Base-by-base conservation (phyloP, 2,329 filamentous ascomycete species). In the Talaromyces albobiverticillius region DNA sequence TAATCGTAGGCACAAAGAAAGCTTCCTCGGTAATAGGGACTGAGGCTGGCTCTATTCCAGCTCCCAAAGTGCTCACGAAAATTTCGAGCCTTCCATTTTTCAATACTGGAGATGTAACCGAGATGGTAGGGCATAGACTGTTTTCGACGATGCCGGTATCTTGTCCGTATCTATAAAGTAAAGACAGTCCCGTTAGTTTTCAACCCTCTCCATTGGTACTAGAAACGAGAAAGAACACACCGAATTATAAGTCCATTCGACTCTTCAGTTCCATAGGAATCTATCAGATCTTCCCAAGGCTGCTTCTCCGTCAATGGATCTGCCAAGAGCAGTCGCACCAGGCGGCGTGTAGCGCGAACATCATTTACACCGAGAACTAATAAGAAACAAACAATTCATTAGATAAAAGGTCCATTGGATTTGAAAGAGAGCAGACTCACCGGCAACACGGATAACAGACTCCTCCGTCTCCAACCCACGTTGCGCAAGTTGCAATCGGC, bases 1-100 rank as follows among this genome's bases (percentile, higher is more conserved):
- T 84, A 31, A 95, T 80, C 0, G 79, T 80, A 2, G 91, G 91
- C 16, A 90, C 86, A n/a, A 96, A 79, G 11, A 92, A 76, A 0
- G 83, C 78, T 58, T 92, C 87, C 31, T 74, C 69, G 10, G 75
- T 69, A 53, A 80, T 75, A 4, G 80, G 69, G 32, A 65, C 62
- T 56, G 82, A 79, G 4, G 83, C 74, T 9, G 73, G 73, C 50
- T 79, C 67, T 43, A 72, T 52, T 40, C 78, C 75, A 2, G 79
- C 71, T 46, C 78, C 75, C 16, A 84, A 67, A 0, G 79, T 78
- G 46, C 77, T 81, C 59, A 78, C 80, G 66, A 87, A 68, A 3
- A 87, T 76, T 62, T 87, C 84, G n/a, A 86, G 57, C 47, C 80
- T 81, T 51, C 80, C 74, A 52, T 75, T 75, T 56, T 77, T 74